Conservation (phyloP, 2,329 filamentous ascomycete genomes). For the Aspergillus terreus region DNA sequence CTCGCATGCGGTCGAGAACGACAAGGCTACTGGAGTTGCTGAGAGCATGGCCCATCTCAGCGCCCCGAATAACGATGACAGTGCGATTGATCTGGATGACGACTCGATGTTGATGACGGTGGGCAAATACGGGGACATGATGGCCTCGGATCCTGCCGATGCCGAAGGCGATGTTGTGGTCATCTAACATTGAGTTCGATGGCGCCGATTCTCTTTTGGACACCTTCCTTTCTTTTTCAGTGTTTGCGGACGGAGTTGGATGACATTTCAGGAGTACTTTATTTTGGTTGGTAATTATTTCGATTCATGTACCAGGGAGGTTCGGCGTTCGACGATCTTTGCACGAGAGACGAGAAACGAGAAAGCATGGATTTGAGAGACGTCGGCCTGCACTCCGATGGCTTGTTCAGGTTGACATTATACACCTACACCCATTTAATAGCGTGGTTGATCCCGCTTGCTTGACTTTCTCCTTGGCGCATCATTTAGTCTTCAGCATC, state of each 20-base stretch:
- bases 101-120: conserved; percentile 41
- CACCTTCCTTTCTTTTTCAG: conserved; percentile 12
- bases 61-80: conserved; percentile 58
- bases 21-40: conserved; percentile 44
- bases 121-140: conserved; percentile 45
- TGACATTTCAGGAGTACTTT: conserved; percentile 22
- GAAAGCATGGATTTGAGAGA: conserved; percentile 21
- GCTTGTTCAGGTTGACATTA: conserved; percentile 11
- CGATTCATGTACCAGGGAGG: conserved; percentile 16
- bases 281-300: conserved; percentile 22
- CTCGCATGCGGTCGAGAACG: conserved; percentile 26
- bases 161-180: conserved; percentile 45
- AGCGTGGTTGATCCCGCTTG: conserved; percentile 20
- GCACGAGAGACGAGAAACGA: conserved; percentile 30
- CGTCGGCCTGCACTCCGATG: conserved; percentile 12
- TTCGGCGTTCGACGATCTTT: conserved; percentile 26
- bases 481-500: conserved; percentile 1
- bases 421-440: conserved; percentile 17
- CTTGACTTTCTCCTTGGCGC: background rate
- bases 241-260: conserved; percentile 29
- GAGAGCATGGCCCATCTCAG: conserved; percentile 37
- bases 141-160: conserved; percentile 43
- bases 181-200: conserved; percentile 27
- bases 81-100: conserved; percentile 65
- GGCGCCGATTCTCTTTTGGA: conserved; percentile 12